These are phyloP conservation scores for Alternaria arborescens DNA, from an alignment of 2,329 filamentous ascomycete species.

Conservation along the genomic window DNA sequence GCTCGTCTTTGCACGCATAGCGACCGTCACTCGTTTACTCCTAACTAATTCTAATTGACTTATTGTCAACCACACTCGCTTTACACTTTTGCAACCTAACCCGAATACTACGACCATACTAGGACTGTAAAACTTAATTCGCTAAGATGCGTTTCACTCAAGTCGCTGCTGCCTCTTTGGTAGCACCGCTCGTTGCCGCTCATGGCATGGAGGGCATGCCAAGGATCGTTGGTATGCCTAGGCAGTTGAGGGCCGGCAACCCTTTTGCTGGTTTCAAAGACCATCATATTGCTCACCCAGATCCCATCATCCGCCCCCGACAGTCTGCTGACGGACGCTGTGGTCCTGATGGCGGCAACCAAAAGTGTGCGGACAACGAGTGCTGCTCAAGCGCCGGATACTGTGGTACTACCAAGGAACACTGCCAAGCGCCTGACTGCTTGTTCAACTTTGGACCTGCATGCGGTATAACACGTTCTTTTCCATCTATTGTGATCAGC, in stretches of 20 bases:
- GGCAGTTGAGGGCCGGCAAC: slow-evolving; percentile 41
- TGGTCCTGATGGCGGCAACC: slow-evolving; percentile 28
- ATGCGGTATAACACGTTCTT: background rate
- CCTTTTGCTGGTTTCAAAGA: slow-evolving; percentile 31
- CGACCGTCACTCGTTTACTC: slow-evolving; percentile 39
- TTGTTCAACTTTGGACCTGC: slow-evolving; percentile 66
- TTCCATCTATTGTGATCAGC: background rate
- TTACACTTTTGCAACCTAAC: background rate
- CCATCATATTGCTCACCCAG: slow-evolving; percentile 25
- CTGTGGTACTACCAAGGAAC: slow-evolving; percentile 63
- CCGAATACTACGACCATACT: slow-evolving; percentile 4
- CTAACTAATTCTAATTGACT: slow-evolving; percentile 27
- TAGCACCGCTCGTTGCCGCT: slow-evolving; percentile 43
- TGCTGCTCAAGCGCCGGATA: slow-evolving; percentile 53
- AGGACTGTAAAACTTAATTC: background rate
- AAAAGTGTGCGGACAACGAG: slow-evolving; percentile 40
- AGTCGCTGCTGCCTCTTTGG: slow-evolving; percentile 39
- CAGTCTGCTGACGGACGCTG: slow-evolving; percentile 40
- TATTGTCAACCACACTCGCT: slow-evolving; percentile 28
- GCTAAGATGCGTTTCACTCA: slow-evolving; percentile 44
- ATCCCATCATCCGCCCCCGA: slow-evolving; percentile 33
- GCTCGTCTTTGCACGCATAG: slow-evolving; percentile 25
- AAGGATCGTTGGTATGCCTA: slow-evolving; percentile 45
- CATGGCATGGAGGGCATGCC: slow-evolving; percentile 41
- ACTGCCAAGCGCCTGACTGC: slow-evolving; percentile 69